Conservation (phyloP, 176 grass and related monocot genomes). For the Cymbopogon citratus region DNA sequence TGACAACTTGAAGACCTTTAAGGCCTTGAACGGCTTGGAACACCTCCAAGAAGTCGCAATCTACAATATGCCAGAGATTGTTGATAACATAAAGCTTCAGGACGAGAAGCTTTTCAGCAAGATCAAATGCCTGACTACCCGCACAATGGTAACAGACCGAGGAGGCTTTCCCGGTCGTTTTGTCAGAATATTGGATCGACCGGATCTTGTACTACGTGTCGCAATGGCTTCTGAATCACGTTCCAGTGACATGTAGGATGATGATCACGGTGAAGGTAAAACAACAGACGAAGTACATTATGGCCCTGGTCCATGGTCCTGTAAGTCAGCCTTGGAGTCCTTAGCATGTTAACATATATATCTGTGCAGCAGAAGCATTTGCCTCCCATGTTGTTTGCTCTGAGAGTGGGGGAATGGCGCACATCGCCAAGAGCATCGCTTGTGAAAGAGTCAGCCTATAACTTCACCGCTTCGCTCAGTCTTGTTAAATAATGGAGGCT, state of each 20-base stretch:
- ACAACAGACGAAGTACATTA: background rate
- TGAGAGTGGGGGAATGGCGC: background rate
- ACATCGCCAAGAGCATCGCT: background rate
- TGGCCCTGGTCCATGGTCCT: background rate
- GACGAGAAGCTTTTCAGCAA: slow-evolving; percentile 31
- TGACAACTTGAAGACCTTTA: slow-evolving; percentile 31
- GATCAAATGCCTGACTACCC: slow-evolving; percentile 33
- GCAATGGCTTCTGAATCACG: background rate
- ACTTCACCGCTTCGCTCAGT: background rate
- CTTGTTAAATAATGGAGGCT: background rate
- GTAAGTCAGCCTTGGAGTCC: background rate
- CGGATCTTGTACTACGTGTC: background rate
- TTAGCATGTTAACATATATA: background rate
- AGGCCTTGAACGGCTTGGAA: slow-evolving; percentile 17
- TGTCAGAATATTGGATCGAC: background rate
- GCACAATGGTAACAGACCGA: background rate
- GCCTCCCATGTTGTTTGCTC: background rate
- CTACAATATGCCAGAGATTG: slow-evolving; percentile 32
- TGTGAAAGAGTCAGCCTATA: background rate
- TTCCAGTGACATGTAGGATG: background rate
- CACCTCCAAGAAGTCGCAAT: slow-evolving; percentile 37
- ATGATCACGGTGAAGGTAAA: background rate
- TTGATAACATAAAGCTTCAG: background rate
- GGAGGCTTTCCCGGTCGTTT: background rate
- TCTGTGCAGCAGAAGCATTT: background rate